Percentiles rank a stretch among this genome's conserved stretches.
phyloP scores from a whole-genome alignment of 2,329 filamentous ascomycete genomes.

The Penicillium sp. region DNA sequence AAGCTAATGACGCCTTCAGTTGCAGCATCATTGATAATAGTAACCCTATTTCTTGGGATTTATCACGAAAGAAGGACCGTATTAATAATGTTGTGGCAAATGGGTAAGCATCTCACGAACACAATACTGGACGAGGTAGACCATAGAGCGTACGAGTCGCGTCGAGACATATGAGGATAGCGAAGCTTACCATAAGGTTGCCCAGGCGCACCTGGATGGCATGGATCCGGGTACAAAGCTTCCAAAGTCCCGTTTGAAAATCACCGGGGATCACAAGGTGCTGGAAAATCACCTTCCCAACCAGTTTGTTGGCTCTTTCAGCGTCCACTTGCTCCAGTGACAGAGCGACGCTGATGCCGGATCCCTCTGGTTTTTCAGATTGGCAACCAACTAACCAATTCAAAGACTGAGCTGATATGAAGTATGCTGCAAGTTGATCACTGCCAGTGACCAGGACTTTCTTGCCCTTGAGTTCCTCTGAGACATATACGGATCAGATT shows the following conservation, averaged over 20 bases:
- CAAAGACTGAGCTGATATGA: constrained; percentile 5
- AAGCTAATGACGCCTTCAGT: constrained; percentile 62
- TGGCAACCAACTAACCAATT: constrained; percentile 16
- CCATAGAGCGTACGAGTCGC: constrained; percentile 46
- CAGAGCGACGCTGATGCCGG: constrained; percentile 14
- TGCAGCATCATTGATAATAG: constrained; percentile 58
- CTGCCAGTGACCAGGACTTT: constrained; percentile 55
- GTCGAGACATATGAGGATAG: constrained; percentile 57
- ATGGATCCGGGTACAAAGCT: constrained; percentile 46
- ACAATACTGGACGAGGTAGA: neutral
- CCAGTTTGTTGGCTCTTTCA: constrained; percentile 7
- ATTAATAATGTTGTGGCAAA: constrained; percentile 55
- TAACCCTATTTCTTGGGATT: constrained; percentile 54
- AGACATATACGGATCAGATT: constrained; percentile 43
- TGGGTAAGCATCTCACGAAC: neutral
- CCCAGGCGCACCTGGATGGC: constrained; percentile 59
- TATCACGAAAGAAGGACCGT: constrained; percentile 50
- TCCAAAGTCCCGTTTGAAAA: too few relatives aligned
- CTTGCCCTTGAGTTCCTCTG: constrained; percentile 52
- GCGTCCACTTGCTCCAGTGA: constrained; percentile 14
- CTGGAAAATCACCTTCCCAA: constrained; percentile 8
- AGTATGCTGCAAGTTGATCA: constrained; percentile 45
- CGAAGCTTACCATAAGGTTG: constrained; percentile 48
- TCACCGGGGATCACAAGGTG: constrained; percentile 14
- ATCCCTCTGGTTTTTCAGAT: constrained; percentile 18